Evolutionary conservation across 2,329 filamentous ascomycete genomes (phyloP).

Genomic region (Fusarium staphyleae): DNA sequence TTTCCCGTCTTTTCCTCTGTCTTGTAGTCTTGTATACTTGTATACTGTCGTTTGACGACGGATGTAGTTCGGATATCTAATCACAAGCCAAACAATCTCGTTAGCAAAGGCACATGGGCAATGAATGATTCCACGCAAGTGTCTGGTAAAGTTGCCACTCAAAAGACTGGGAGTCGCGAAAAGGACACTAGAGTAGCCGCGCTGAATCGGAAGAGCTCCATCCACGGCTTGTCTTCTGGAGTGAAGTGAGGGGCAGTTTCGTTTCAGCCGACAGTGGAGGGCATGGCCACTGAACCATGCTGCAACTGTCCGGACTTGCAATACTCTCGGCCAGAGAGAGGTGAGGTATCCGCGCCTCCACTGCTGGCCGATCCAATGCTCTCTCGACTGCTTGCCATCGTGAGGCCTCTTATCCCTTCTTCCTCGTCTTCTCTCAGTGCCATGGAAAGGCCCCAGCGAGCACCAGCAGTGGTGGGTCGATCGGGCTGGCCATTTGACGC

Average conservation of each 20-base stretch:
- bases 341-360: neutral
- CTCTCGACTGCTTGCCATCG: too few relatives aligned
- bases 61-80: constrained; percentile 16
- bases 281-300: neutral
- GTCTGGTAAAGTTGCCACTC: constrained; percentile 5
- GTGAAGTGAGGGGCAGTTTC: constrained; percentile 28
- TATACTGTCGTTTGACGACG: constrained; percentile 6
- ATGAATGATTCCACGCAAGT: neutral
- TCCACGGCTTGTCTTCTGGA: constrained; percentile 5
- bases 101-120: constrained; percentile 22
- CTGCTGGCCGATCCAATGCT: neutral
- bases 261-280: neutral
- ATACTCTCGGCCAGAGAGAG: too few relatives aligned
- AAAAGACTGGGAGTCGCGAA: neutral
- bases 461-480: constrained; percentile 21
- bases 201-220: constrained; percentile 23
- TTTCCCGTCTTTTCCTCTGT: constrained; percentile 22
- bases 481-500: constrained; percentile 21
- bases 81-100: constrained; percentile 13
- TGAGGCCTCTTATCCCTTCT: neutral
- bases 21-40: too few relatives aligned
- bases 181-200: constrained; percentile 10
- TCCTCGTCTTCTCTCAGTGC: neutral
- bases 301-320: neutral
- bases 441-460: constrained; percentile 3